A percentile compares a stretch with the other conserved stretches of the same genome.
Conservation (phyloP, 805 yeast species). For the Yarrowia osloensis region DNA sequence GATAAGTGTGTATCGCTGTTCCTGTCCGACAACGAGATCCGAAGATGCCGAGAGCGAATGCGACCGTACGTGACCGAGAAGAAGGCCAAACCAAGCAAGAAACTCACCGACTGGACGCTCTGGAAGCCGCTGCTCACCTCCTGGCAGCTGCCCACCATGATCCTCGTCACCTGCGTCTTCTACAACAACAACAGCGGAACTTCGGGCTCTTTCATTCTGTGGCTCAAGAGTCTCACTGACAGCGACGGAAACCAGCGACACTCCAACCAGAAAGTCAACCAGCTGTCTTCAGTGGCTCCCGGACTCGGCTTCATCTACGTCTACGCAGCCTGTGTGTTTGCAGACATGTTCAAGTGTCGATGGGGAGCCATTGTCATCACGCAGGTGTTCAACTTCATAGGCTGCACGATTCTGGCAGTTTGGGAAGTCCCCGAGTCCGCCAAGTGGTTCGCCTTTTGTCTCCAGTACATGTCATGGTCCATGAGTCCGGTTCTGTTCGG, state of each 20-base stretch:
- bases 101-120: slow-evolving; percentile 48
- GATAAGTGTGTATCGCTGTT: slow-evolving; percentile 48
- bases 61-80: slow-evolving; percentile 29
- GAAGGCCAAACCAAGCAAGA: slow-evolving; percentile 39
- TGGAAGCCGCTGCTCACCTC: slow-evolving; percentile 56
- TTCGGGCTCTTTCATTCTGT: slow-evolving; percentile 59
- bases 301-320: slow-evolving; percentile 54
- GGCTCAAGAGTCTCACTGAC: slow-evolving; percentile 48
- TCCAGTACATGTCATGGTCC: slow-evolving; percentile 60
- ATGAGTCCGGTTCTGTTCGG: slow-evolving; percentile 60
- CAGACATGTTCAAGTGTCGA: slow-evolving; percentile 56
- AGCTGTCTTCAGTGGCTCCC: slow-evolving; percentile 57
- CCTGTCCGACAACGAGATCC: slow-evolving; percentile 57
- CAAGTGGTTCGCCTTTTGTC: slow-evolving; percentile 60
- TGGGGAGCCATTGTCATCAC: slow-evolving; percentile 48
- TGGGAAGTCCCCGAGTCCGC: slow-evolving; percentile 59
- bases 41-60: slow-evolving; percentile 51
- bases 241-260: background rate
- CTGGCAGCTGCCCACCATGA: slow-evolving; percentile 62
- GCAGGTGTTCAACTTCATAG: slow-evolving; percentile 50
- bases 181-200: slow-evolving; percentile 59
- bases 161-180: slow-evolving; percentile 58
- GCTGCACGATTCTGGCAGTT: slow-evolving; percentile 54
- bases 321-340: slow-evolving; percentile 37
- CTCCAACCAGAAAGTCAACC: slow-evolving; percentile 41